Evolutionary conservation across 2,329 filamentous ascomycete genomes (phyloP).

Genomic region (Elsinoe batatas): DNA sequence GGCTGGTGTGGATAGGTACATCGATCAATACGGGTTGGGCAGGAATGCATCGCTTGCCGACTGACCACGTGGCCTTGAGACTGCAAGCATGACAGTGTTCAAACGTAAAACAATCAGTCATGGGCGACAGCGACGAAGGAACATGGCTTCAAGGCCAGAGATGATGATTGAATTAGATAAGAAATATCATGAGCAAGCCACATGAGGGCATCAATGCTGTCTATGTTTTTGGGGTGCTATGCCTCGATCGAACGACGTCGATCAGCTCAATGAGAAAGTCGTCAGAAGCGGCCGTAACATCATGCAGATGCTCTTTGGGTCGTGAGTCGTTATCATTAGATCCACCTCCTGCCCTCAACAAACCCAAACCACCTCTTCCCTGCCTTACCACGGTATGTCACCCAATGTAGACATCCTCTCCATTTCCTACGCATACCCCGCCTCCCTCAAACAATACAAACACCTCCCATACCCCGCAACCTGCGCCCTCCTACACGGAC

Average conservation of each 20-base stretch:
- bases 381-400: background rate
- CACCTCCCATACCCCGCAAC: conserved; percentile 5
- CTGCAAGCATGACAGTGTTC: background rate
- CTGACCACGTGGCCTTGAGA: background rate
- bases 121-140: background rate
- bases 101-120: background rate
- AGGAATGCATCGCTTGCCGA: background rate
- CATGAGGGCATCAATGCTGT: conserved; percentile 9
- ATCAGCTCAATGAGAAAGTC: background rate
- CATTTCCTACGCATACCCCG: background rate
- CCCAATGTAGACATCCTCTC: background rate
- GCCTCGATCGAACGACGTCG: background rate
- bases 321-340: background rate
- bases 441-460: conserved; percentile 9
- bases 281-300: background rate
- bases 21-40: background rate
- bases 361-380: background rate
- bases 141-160: background rate
- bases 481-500: background rate
- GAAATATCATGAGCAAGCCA: background rate
- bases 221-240: conserved; percentile 4
- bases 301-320: conserved; percentile 6
- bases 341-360: background rate
- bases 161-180: background rate
- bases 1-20: background rate